Evolutionary conservation across 2,329 filamentous ascomycete species (phyloP), one percentile per base, ranked within the genome.

Genomic region (Cryphonectria naterciae): DNA sequence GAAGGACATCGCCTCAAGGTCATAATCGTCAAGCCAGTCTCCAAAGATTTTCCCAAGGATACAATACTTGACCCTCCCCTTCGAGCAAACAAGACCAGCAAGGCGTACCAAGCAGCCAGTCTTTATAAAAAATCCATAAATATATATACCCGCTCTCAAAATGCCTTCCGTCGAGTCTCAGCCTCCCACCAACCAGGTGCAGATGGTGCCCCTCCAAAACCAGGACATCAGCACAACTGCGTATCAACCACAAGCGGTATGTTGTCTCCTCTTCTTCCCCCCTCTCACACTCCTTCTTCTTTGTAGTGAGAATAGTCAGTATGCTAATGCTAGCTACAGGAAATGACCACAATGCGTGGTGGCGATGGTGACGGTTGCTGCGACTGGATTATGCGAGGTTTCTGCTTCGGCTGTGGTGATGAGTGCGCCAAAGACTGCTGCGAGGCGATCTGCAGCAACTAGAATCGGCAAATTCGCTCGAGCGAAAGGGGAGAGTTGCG

Each of bases 131-230:
- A 32, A 32, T 32, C 28, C 28, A 2, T 3, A 32, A 32, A 1
- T 54, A 54, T 54, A 63, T 25, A 63, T 7, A 37, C n/a, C 46
- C 10, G 17, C 41, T 13, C 2, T 28, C 37, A 64, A 28, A 17
- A 64, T 64, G 62, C 62, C 62, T 46, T 64, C 62, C 41, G 17
- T 64, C 62, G 62, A 64, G 62, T 64, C 62, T 25, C 62, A 64
- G 41, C 62, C 28, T 32, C 28, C 62, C 39, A 28, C 13, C 39
- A 64, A 17, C 25, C 62, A 64, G 62, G 41, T 64, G n/a, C 62
- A 64, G 39, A 64, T 64, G 62, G 39, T 6, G 6, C 39, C 62
- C 19, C 39, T 64, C 25, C 62, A 25, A 41, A 4, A 43, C 35
- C 58, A 62, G 17, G 3, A 41, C 7, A 35, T 15, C n/a, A 10